These are phyloP conservation scores for Kodamaea arcana DNA, from an alignment of 1,139 yeast species.

Conservation along the genomic window DNA sequence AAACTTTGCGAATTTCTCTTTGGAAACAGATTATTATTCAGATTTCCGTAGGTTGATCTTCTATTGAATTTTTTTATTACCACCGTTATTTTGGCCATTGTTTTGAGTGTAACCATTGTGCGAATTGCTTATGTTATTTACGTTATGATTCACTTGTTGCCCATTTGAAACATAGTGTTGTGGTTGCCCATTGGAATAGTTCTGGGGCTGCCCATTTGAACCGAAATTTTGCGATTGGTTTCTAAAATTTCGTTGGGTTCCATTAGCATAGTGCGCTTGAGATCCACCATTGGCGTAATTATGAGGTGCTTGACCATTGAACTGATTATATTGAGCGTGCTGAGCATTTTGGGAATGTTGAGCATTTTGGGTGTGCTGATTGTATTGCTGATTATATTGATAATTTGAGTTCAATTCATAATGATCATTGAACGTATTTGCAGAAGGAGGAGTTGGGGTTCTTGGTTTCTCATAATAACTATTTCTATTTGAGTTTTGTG, in stretches of 20 bases:
- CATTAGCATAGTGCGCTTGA: conserved; percentile 6
- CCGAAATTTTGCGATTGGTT: conserved; percentile 3
- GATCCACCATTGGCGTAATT: conserved; percentile 5
- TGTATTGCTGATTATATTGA: conserved; percentile 9
- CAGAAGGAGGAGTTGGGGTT: conserved; percentile 28
- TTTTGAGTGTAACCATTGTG: conserved; percentile 3
- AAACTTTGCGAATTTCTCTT: conserved; percentile 16
- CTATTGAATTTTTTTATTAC: conserved; percentile 19
- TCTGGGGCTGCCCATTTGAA: conserved; percentile 7
- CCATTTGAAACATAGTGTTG: conserved; percentile 5
- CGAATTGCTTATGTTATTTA: conserved; percentile 3
- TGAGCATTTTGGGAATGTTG: too few species aligned
- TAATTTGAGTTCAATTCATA: conserved; percentile 13
- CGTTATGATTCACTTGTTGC: conserved; percentile 7
- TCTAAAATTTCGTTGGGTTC: conserved; percentile 5
- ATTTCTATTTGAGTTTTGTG: conserved; percentile 8
- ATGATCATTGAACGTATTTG: conserved; percentile 6
- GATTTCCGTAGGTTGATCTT: conserved; percentile 15
- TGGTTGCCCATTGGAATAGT: conserved; percentile 6
- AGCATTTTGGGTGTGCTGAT: too few species aligned
- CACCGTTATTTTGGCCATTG: conserved; percentile 12
- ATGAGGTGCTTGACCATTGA: conserved; percentile 1
- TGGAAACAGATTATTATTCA: conserved; percentile 8
- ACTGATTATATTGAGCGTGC: conserved; percentile 8
- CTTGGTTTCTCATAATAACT: conserved; percentile 17